phyloP scores from a whole-genome alignment of 257 asterid species.

The Mentha longifolia region DNA sequence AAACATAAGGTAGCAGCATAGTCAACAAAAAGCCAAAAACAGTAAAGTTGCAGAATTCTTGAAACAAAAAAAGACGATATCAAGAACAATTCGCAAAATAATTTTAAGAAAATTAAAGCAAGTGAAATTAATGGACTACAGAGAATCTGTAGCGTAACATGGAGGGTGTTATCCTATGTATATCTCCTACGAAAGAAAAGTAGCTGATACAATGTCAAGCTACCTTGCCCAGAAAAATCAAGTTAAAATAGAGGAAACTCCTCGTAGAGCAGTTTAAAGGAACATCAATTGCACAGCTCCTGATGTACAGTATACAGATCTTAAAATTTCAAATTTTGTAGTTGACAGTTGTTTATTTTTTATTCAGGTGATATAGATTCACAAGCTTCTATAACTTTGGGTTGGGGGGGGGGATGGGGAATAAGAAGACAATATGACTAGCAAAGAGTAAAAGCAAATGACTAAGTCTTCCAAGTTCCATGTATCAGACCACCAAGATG shows the following conservation, averaged over 20 bases:
- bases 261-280: conserved; percentile 12
- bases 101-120: conserved; percentile 26
- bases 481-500: conserved; percentile 19
- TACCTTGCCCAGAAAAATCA: conserved; percentile 20
- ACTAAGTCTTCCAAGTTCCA: conserved; percentile 16
- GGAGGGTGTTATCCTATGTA: background rate
- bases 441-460: conserved; percentile 16
- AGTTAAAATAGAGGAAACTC: conserved; percentile 12
- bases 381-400: conserved; percentile 22
- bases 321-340: conserved; percentile 12
- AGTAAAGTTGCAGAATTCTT: background rate
- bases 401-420: background rate
- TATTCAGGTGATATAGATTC: conserved; percentile 27
- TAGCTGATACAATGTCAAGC: conserved; percentile 9
- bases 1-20: conserved; percentile 15
- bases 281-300: conserved; percentile 27
- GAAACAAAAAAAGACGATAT: background rate
- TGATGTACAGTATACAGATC: background rate
- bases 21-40: background rate
- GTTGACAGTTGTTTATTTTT: conserved; percentile 1
- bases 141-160: conserved; percentile 13
- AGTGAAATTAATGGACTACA: conserved; percentile 28
- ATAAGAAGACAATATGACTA: background rate
- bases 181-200: conserved; percentile 14
- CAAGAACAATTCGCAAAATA: background rate